Conservation (phyloP, 352 stramenopile genomes). For the Saprolegnia diclina region DNA sequence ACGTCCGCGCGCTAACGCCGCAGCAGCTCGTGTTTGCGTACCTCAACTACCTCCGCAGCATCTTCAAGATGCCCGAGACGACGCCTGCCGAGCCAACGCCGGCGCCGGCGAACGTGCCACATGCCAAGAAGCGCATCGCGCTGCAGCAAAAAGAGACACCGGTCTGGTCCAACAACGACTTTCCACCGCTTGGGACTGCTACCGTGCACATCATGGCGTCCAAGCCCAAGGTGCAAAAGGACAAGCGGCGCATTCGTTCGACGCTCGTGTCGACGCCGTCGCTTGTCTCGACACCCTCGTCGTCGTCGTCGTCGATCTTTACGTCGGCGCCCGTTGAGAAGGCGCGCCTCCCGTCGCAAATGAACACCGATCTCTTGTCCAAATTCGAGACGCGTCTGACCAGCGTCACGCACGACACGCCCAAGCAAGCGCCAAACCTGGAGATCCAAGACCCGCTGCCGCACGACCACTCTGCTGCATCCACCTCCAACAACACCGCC, state of each 20-base stretch:
- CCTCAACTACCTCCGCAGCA: constrained; percentile 18
- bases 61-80: constrained; percentile 22
- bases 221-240: constrained; percentile 12
- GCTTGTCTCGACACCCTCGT: background rate
- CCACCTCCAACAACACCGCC: background rate
- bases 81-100: background rate
- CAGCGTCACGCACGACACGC: background rate
- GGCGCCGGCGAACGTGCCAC: background rate
- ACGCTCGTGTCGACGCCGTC: constrained; percentile 13
- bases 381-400: constrained; percentile 23
- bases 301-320: background rate
- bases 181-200: constrained; percentile 11
- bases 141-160: background rate
- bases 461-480: background rate
- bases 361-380: constrained; percentile 11
- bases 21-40: constrained; percentile 20
- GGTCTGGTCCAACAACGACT: constrained; percentile 20
- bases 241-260: constrained; percentile 24
- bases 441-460: background rate
- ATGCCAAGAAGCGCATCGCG: background rate
- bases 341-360: background rate
- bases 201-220: background rate
- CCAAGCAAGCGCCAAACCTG: background rate
- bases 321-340: background rate
- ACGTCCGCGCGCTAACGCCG: background rate